Base-by-base conservation (phyloP, 371 early-diverging fungal genomes). In the Lichtheimia ramosa region DNA sequence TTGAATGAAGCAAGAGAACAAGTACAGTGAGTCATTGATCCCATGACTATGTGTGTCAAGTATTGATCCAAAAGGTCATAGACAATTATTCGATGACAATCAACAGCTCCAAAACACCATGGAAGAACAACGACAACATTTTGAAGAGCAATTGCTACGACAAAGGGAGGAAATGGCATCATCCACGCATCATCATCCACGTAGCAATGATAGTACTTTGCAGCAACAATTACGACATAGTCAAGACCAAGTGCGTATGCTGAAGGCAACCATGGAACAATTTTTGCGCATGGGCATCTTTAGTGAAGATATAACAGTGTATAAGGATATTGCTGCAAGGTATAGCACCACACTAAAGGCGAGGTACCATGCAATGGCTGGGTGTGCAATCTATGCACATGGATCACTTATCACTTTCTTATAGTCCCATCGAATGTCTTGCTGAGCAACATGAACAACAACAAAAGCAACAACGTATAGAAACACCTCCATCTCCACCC, bases 231-330 rank as follows among this genome's bases (percentile, higher is more conserved):
- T 77, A 48, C 65, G 64, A 0, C 77, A 71, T 51, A 62, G 72
- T 13, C 69, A 71, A 53, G 70, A 70, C 14, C 77, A 77, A 51
- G 72, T 77, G 0, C 62, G 70, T 14, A 61, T 77, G 5, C 48
- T 77, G n/a, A 77, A 77, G 43, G 65, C 77, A 21, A 74, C 77
- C 2, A 74, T 77, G 77, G 77, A 74, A 46, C 77, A 77, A 25
- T 71, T 77, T 50, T 46, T 77, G 48, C 68, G 74, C 5, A 72
- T 75, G 68, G 75, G 75, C n/a, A 68, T 75, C 3, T 75, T 75
- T 48, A 72, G 63, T 25, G 68, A 69, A 42, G 74, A 70, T 43
- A 39, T 62, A 24, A 3, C 53, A 43, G 21, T 63, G 54, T 42
- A 66, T 58, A 18, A 65, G 51, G 49, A 69, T 46, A 27, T 60